phyloP scores from a whole-genome alignment of 768 basidiomycete genomes.

The Boletus rex-veris region DNA sequence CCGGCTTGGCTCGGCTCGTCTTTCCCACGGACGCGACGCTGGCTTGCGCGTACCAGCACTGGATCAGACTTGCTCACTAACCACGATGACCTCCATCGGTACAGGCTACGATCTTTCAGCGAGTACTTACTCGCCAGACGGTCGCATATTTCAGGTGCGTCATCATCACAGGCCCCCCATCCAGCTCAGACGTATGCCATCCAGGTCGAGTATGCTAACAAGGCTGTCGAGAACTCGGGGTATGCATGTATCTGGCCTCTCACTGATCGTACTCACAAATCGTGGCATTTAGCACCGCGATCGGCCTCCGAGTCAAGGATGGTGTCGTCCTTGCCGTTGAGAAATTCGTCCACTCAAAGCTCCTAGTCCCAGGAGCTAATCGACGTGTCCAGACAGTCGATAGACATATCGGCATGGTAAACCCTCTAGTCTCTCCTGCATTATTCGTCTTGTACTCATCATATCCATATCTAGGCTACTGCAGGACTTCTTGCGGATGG shows the following conservation, averaged over 20 bases:
- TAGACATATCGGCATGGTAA: slow-evolving; percentile 87
- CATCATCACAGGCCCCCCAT: background rate
- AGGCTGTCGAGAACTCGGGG: slow-evolving; percentile 99
- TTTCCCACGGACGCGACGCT: slow-evolving; percentile 35
- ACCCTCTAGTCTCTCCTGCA: slow-evolving; percentile 11
- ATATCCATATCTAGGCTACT: slow-evolving; percentile 58
- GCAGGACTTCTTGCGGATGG: slow-evolving; percentile 94
- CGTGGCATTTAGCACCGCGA: slow-evolving; percentile 68
- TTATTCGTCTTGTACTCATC: background rate
- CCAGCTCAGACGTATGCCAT: background rate
- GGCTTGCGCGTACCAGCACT: slow-evolving; percentile 46
- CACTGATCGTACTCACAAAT: background rate
- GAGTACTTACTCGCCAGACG: slow-evolving; percentile 94
- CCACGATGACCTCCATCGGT: slow-evolving; percentile 92
- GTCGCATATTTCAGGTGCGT: slow-evolving; percentile 96
- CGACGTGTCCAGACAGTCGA: slow-evolving; percentile 92
- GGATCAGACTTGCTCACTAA: slow-evolving; percentile 2
- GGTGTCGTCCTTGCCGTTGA: slow-evolving; percentile 96
- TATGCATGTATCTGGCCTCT: slow-evolving; percentile 32
- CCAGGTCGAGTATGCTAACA: slow-evolving; percentile 96
- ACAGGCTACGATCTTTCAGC: slow-evolving; percentile 98
- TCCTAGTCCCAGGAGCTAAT: slow-evolving; percentile 90
- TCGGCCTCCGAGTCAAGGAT: slow-evolving; percentile 91
- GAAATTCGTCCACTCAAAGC: slow-evolving; percentile 94
- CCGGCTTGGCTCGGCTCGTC: slow-evolving; percentile 20